These are phyloP conservation scores for Alternaria angustiovoidea DNA, from an alignment of 2,329 filamentous ascomycete genomes.

Conservation along the genomic window DNA sequence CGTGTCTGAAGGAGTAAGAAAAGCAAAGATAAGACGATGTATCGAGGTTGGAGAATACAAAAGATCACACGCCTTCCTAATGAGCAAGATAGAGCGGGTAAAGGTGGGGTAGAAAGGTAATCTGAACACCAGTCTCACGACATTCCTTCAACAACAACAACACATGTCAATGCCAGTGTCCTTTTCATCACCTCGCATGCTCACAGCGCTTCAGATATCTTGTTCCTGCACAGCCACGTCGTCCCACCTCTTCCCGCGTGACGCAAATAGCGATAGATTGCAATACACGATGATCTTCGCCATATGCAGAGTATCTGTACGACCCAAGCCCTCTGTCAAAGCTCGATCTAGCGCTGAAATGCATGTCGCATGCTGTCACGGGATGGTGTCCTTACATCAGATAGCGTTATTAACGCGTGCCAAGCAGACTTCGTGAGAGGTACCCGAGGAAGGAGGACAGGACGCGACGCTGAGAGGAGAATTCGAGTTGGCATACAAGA, in stretches of 20 bases:
- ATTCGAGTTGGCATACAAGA: no score
- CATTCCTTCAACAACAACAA: neutral
- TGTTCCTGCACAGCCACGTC: neutral
- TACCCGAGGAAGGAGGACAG: neutral
- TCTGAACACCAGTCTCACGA: neutral
- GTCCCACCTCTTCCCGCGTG: neutral
- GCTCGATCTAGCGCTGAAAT: neutral
- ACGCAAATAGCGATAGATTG: neutral
- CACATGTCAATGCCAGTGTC: no score
- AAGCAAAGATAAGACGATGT: no score
- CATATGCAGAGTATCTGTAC: neutral
- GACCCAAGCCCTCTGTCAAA: neutral
- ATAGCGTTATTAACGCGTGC: neutral
- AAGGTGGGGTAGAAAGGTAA: neutral
- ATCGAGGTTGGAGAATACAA: no score
- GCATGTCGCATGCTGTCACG: neutral
- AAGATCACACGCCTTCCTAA: neutral
- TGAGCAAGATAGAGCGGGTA: neutral
- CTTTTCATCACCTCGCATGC: no score
- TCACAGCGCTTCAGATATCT: no score
- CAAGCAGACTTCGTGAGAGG: neutral
- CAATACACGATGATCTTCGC: neutral
- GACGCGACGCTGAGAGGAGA: neutral
- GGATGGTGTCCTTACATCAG: neutral
- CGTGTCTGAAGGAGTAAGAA: no score